Conservation (phyloP, 345 rosid species). For the Aegle marmelos region DNA sequence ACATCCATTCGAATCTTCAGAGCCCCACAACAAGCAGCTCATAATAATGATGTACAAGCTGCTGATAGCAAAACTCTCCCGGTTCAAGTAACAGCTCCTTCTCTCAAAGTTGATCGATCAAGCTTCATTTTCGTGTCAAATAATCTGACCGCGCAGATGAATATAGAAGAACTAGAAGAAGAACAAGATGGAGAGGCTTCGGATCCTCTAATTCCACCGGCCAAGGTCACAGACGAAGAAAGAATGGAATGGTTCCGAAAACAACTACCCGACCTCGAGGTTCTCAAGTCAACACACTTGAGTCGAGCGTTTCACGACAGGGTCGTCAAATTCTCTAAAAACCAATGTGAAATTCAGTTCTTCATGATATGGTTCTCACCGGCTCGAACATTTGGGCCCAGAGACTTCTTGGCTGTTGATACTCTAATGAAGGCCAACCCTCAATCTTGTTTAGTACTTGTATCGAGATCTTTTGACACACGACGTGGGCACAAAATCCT, state of each 20-base stretch:
- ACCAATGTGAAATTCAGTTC: conserved; percentile 42
- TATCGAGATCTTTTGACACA: conserved; percentile 59
- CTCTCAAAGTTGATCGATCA: neutral
- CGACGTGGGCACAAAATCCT: conserved; percentile 40
- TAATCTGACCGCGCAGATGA: neutral
- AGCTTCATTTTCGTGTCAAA: neutral
- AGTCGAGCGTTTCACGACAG: conserved; percentile 39
- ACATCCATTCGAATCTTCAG: neutral
- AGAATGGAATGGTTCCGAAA: conserved; percentile 55
- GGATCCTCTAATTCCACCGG: conserved; percentile 47
- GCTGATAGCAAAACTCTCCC: neutral
- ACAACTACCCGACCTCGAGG: conserved; percentile 42
- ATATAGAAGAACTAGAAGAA: conserved; percentile 13
- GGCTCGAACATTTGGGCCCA: conserved; percentile 36
- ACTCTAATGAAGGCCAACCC: conserved; percentile 55
- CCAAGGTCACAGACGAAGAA: conserved; percentile 36
- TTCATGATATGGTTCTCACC: conserved; percentile 82
- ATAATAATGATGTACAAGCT: neutral
- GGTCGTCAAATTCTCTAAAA: conserved; percentile 36
- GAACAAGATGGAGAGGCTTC: conserved; percentile 14
- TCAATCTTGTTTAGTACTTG: conserved; percentile 53
- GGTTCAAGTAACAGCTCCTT: neutral
- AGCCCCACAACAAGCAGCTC: neutral
- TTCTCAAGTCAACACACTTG: conserved; percentile 41
- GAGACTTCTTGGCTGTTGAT: conserved; percentile 49